A percentile compares a stretch with the other conserved stretches of the same genome.
These are phyloP conservation scores for Triadica sebifera DNA, from an alignment of 345 rosid genomes.

Conservation along the genomic window DNA sequence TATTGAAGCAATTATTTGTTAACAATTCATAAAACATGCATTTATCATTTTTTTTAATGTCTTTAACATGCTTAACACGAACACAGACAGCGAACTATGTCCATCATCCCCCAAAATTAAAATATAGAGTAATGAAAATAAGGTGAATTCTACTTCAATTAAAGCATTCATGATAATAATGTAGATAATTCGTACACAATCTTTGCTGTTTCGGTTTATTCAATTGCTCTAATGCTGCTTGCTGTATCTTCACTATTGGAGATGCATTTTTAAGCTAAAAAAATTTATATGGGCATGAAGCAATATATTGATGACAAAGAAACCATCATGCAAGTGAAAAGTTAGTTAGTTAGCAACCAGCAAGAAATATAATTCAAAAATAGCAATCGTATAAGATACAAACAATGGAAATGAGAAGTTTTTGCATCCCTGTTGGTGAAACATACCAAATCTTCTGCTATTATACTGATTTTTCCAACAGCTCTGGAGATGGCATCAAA, in stretches of 20 bases:
- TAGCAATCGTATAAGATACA: background rate
- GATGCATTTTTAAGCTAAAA: background rate
- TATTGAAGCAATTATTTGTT: too few relatives aligned
- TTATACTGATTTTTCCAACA: constrained; percentile 70
- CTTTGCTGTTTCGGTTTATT: background rate
- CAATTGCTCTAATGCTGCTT: background rate
- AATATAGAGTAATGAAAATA: background rate
- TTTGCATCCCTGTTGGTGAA: constrained; percentile 20
- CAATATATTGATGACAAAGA: background rate
- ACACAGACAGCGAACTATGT: background rate
- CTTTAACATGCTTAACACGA: background rate
- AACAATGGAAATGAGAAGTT: background rate
- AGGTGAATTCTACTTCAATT: background rate
- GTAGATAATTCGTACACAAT: background rate
- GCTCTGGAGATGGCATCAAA: constrained; percentile 72
- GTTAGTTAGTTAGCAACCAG: background rate
- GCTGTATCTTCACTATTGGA: background rate
- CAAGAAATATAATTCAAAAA: background rate
- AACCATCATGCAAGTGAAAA: constrained; percentile 4
- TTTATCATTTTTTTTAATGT: background rate
- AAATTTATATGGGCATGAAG: background rate
- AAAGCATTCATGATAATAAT: background rate
- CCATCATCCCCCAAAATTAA: background rate
- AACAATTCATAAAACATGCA: too few relatives aligned
- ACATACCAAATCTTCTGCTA: constrained; percentile 95